Base-by-base conservation (phyloP, 2,329 filamentous ascomycete genomes). In the Epichloe bromicola region DNA sequence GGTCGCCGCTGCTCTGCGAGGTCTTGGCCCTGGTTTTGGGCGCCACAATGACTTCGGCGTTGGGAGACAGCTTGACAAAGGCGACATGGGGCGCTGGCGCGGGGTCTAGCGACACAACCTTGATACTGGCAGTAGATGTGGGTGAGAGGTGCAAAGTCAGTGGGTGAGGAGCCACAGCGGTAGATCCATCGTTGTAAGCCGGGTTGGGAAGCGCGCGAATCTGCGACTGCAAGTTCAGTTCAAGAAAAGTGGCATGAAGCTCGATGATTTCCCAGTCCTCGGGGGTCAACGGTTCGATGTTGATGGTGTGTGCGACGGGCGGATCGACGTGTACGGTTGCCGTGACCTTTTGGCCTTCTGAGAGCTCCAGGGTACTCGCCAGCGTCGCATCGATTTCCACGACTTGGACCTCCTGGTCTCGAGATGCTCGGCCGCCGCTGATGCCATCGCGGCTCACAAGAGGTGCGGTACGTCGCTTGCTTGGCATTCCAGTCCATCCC, bases 211-310 rank as follows among this genome's bases (percentile, higher is more conserved):
- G 74, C 17, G 91, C 91, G 60, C 93, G 85, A 59, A 98, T 90
- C 70, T 98, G 93, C 43, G 85, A 86, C 34, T 95, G 74, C 49
- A 98, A 82, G 66, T 98, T 97, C 57, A 96, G 75, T 64, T 98
- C 93, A 48, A 98, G 74, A 63, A 97, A 98, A 15, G 85, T 93
- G 5, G 93, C 93, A 71, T 98, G 93, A 2, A 98, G 74, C 67
- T 98, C 93, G 60, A 98, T 97, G 61, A 97, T 95, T 69, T 98
- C 93, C 93, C 93, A 98, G 65, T 98, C 93, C 53, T 94, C 88
- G 1, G 91, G 0, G 0, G 93, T 97, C 60, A 97, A 70, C 36
- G 93, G 93, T 65, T 98, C 94, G 59, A 98, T 97, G 64, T 96
- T 89, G 67, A 98, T 85, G 2, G 90, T 97, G 66, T 96, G 88